Percentiles rank a stretch among this genome's conserved stretches.
Evolutionary conservation across 192 early-diverging fungal species (phyloP).

Genomic region (Obelidium mucronatum): DNA sequence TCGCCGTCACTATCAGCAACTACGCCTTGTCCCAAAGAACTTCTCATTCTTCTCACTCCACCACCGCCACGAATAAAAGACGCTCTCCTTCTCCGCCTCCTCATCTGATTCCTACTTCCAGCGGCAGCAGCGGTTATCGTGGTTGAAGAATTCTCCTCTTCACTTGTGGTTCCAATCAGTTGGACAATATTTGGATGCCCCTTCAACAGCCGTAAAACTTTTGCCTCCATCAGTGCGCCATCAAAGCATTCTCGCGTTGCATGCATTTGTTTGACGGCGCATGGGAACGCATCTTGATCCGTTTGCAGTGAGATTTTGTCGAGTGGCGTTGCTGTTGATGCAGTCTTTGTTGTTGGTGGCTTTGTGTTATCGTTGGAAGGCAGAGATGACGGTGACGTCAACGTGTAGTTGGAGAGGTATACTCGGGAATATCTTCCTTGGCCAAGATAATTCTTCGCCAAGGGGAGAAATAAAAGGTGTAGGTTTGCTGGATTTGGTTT

Average conservation of each 20-base stretch:
- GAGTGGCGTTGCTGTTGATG: background rate
- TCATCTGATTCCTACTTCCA: background rate
- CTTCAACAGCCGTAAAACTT: conserved; percentile 42
- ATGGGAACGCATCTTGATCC: conserved; percentile 43
- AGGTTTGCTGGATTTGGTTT: conserved; percentile 41
- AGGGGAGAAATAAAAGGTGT: conserved; percentile 54
- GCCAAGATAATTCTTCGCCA: conserved; percentile 59
- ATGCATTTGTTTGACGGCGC: conserved; percentile 64
- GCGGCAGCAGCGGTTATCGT: background rate
- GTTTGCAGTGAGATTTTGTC: background rate
- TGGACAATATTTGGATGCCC: conserved; percentile 51
- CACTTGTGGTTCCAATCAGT: conserved; percentile 58
- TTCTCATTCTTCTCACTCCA: conserved; percentile 8
- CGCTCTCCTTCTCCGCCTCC: background rate
- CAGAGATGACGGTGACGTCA: no score
- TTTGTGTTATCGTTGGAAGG: no score
- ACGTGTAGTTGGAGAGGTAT: conserved; percentile 49
- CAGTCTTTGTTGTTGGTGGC: background rate
- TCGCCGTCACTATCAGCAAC: background rate
- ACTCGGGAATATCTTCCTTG: conserved; percentile 58
- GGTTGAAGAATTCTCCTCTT: conserved; percentile 18
- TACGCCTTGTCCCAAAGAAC: background rate
- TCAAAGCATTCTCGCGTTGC: conserved; percentile 44
- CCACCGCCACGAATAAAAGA: background rate
- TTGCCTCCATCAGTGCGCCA: conserved; percentile 46